Evolutionary conservation across 495 filamentous ascomycete genomes (phyloP), one percentile per base, ranked within the genome.

Genomic region (Daldinia caldariorum): DNA sequence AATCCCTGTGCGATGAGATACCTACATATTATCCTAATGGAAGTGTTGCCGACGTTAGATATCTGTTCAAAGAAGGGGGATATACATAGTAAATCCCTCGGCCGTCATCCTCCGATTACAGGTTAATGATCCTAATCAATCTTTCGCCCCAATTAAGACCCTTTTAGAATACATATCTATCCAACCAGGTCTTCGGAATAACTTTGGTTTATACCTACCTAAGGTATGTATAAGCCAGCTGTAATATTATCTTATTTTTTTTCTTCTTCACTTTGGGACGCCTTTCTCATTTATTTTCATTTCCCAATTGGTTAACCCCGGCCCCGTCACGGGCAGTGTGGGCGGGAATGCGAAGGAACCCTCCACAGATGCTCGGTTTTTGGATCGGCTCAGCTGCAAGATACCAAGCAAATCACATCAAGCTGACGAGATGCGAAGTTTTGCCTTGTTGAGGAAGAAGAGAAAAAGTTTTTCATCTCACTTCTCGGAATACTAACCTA

Each of bases 341-440:
- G 63, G 26, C 58, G 66, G 65, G 65, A 62, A 67, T 43, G 65
- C 58, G 54, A 62, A 58, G 58, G 59, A 54, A 66, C 63, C 68
- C 67, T 58, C 31, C 62, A 58, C 58, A 54, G 39, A 54, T 49
- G 41, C 34, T 61, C 50, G 63, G 63, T 67, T 26, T 26, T 26
- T 26, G 26, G 26, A 1, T 26, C 26, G 26, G 26, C 26, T 59
- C 41, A 67, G 38, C 68, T 71, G 69, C 69, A 65, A 72, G 69
- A 63, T 72, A 72, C 69, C 59, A 56, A 63, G 63, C 60, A 64
- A 34, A 67, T 72, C 63, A 72, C 64, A 72, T 14, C 56, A 41
- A 58, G 69, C 69, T 72, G 69, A 72, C 63, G 63, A 63, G 59
- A 64, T 60, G 69, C 64, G 54, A 64, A 67, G 49, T 67, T 61